Base-by-base conservation (phyloP, 331 rosid genomes). In the Cucumis variabilis region DNA sequence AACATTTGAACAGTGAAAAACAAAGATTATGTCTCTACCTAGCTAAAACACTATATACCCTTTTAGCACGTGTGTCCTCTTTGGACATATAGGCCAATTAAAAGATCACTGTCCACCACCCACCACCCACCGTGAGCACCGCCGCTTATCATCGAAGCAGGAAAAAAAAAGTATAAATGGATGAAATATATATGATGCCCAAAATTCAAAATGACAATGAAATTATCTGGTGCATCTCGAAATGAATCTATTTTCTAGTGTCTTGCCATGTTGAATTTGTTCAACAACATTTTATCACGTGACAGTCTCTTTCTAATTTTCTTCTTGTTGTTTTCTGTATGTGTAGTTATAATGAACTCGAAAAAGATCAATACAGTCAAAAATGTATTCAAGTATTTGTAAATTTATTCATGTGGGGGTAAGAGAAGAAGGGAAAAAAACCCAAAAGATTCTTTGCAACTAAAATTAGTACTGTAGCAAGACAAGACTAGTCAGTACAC, bases 21-120 rank as follows among this genome's bases (percentile, higher is more conserved):
- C 85, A 80, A 80, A 80, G 85, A 80, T 80, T 8, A 28, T 80
- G 85, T 60, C 85, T 82, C 55, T 58, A 37, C 85, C 19, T 24
- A 33, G 37, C 37, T 33, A 81, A 81, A 81, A 60, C 85, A 80
- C 27, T 80, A 48, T 80, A 27, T 25, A 33, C 77, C 33, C 37
- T 11, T 73, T 13, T 1, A 17, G 8, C 7, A 15, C 1, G 13
- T 53, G 76, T 70, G 76, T 28, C 7, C 2, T 11, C 27, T 73
- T 37, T 5, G 3, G 51, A 37, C 82, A 46, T 17, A 16, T 58
- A 21, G 27, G 62, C 13, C 6, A 82, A 10, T 81, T 19, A 60
- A 60, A 33, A 19, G 71, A 55, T 12, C 19, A 58, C 6, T 13
- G 13, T 28, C 85, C 44, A 53, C 84, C 33, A 21, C 7, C 75